Evolutionary conservation across 75 land plant species (phyloP).

Genomic region (Pinus taeda): DNA sequence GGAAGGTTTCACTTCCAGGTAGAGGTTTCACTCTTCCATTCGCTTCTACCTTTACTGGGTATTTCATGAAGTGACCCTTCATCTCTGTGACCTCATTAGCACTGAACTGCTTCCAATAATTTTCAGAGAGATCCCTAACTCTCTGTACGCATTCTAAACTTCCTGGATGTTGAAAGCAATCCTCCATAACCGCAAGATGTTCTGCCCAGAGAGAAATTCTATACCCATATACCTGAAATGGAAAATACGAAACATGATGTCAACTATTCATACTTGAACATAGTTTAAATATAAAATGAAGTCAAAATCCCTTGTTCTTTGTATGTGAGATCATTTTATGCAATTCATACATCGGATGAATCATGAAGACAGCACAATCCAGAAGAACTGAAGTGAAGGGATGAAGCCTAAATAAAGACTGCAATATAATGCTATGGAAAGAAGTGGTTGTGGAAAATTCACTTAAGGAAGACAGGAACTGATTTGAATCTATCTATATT

Average conservation of each 20-base stretch:
- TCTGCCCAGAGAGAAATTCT: conserved; percentile 84
- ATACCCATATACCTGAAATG: conserved; percentile 64
- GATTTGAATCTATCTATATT: neutral
- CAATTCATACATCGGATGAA: neutral
- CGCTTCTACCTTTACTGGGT: conserved; percentile 61
- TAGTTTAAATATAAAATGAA: neutral
- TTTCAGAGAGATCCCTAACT: conserved; percentile 37
- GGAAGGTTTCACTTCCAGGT: conserved; percentile 56
- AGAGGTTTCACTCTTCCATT: conserved; percentile 59
- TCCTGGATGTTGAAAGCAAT: conserved; percentile 51
- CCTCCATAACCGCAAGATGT: conserved; percentile 55
- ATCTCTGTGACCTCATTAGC: conserved; percentile 57
- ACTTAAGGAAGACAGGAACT: neutral
- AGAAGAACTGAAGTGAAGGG: neutral
- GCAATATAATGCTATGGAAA: neutral
- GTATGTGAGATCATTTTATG: neutral
- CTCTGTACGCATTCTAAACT: conserved; percentile 60
- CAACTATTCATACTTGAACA: neutral
- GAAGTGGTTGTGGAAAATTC: neutral
- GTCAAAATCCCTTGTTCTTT: neutral
- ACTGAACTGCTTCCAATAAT: conserved; percentile 62
- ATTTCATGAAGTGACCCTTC: conserved; percentile 68
- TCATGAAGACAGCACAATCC: neutral
- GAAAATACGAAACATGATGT: conserved; percentile 1
- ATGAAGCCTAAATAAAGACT: neutral